These are phyloP conservation scores for Paecilomyces dactylethromorphus DNA, from an alignment of 2,329 filamentous ascomycete species.

Conservation along the genomic window DNA sequence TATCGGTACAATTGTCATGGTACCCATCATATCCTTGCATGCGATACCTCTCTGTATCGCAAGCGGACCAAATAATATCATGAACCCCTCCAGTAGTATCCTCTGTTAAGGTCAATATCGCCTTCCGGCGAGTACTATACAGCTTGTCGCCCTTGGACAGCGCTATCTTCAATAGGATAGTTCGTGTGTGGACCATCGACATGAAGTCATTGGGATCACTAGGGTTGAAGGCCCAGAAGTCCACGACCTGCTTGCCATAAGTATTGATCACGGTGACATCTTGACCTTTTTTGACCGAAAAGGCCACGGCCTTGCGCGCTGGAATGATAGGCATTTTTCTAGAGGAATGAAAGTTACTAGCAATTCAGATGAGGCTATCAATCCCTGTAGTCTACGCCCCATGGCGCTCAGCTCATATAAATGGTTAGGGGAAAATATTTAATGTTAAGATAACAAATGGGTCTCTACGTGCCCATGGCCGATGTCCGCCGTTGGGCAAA, in stretches of 20 bases:
- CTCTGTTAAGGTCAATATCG: conserved; percentile 29
- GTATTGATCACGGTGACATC: conserved; percentile 43
- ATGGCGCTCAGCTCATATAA: no score
- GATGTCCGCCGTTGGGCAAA: no score
- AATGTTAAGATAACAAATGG: no score
- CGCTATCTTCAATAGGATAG: conserved; percentile 21
- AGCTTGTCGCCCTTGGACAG: conserved; percentile 25
- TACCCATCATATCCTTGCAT: conserved; percentile 31
- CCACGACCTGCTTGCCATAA: conserved; percentile 44
- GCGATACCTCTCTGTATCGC: conserved; percentile 32
- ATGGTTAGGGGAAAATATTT: no score
- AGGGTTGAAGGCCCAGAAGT: conserved; percentile 44
- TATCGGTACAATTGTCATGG: conserved; percentile 37
- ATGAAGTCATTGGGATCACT: conserved; percentile 25
- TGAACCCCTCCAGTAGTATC: conserved; percentile 35
- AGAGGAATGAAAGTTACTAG: no score
- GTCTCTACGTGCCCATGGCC: no score
- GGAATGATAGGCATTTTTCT: conserved; percentile 25
- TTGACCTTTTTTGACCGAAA: conserved; percentile 30
- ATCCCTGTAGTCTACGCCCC: no score
- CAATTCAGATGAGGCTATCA: no score
- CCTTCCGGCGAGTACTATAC: conserved; percentile 29
- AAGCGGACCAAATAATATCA: conserved; percentile 37
- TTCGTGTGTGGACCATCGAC: conserved; percentile 35
- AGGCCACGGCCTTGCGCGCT: conserved; percentile 38